phyloP scores from a whole-genome alignment of 768 basidiomycete species.

The Rhodotorula kratochvilovae region DNA sequence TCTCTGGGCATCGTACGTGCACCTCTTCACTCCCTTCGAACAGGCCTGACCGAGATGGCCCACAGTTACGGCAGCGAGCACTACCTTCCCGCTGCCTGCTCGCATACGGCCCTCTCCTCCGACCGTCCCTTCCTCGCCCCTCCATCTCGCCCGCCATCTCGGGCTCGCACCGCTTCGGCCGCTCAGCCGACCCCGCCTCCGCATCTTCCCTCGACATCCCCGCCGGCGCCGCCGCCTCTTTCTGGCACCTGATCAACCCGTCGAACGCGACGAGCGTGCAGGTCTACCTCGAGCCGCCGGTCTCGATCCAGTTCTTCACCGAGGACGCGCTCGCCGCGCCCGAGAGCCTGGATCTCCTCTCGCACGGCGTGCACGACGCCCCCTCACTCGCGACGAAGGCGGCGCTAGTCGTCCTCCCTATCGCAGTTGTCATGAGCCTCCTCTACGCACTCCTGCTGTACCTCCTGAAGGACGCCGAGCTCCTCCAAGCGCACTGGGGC shows the following conservation, averaged over 20 bases:
- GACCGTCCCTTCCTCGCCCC: constrained; percentile 36
- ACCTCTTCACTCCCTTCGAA: constrained; percentile 47
- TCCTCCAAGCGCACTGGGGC: constrained; percentile 70
- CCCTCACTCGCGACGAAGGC: constrained; percentile 51
- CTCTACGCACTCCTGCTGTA: constrained; percentile 77
- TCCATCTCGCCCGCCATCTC: constrained; percentile 20
- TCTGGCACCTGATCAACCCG: constrained; percentile 77
- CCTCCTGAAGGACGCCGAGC: constrained; percentile 82
- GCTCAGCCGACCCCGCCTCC: constrained; percentile 44
- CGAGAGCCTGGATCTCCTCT: constrained; percentile 11
- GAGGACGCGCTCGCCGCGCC: constrained; percentile 17
- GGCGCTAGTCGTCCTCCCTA: constrained; percentile 72
- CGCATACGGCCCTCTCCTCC: constrained; percentile 34
- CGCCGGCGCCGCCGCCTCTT: constrained; percentile 45
- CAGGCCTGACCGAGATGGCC: constrained; percentile 3
- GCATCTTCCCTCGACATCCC: constrained; percentile 50
- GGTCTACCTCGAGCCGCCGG: constrained; percentile 73
- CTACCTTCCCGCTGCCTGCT: constrained; percentile 40
- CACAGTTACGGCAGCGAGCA: constrained; percentile 40
- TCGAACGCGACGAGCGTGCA: constrained; percentile 63
- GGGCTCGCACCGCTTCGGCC: constrained; percentile 11
- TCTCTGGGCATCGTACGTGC: constrained; percentile 13
- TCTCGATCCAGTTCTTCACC: constrained; percentile 62
- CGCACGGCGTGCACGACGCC: background rate
- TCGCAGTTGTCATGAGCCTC: constrained; percentile 65